Evolutionary conservation across 495 filamentous ascomycete genomes (phyloP).

Genomic region (Xylaria longipes): DNA sequence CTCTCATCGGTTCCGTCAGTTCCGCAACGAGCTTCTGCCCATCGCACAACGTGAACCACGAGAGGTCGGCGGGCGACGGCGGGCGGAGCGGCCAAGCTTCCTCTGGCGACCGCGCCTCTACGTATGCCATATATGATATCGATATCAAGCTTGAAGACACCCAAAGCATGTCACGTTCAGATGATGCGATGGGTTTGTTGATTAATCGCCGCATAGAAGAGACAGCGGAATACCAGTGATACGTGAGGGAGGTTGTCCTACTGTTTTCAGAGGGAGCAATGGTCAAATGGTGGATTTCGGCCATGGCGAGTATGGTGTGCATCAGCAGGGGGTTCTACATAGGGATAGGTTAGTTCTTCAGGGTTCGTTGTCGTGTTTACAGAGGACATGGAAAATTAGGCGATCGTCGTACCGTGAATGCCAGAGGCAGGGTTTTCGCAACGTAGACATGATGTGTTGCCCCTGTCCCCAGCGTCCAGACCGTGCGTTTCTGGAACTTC

Average conservation of each 20-base stretch:
- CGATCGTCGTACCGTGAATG: conserved; percentile 36
- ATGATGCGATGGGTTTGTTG: conserved; percentile 33
- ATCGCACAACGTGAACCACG: conserved; percentile 45
- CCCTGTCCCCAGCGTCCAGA: conserved; percentile 46
- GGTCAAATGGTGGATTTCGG: conserved; percentile 47
- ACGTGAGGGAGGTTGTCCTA: conserved; percentile 26
- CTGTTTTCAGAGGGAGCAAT: conserved; percentile 18
- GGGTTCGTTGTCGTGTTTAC: not conserved
- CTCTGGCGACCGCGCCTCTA: conserved; percentile 39
- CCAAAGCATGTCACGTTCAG: conserved; percentile 48
- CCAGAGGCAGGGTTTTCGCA: conserved; percentile 33
- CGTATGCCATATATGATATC: conserved; percentile 42
- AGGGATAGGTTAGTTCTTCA: not conserved
- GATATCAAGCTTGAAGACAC: conserved; percentile 44
- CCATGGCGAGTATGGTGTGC: conserved; percentile 48
- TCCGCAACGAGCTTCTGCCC: conserved; percentile 31
- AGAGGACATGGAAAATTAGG: not conserved
- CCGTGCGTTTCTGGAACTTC: conserved; percentile 47
- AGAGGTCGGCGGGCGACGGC: conserved; percentile 37
- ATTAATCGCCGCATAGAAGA: conserved; percentile 46
- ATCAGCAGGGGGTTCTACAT: conserved; percentile 28
- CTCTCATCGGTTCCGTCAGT: conserved; percentile 29
- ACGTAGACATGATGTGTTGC: conserved; percentile 37
- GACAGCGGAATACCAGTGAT: conserved; percentile 46
- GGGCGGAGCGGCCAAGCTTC: conserved; percentile 47